Conservation (phyloP, 2,329 filamentous ascomycete species). For the Colletotrichum sojae region DNA sequence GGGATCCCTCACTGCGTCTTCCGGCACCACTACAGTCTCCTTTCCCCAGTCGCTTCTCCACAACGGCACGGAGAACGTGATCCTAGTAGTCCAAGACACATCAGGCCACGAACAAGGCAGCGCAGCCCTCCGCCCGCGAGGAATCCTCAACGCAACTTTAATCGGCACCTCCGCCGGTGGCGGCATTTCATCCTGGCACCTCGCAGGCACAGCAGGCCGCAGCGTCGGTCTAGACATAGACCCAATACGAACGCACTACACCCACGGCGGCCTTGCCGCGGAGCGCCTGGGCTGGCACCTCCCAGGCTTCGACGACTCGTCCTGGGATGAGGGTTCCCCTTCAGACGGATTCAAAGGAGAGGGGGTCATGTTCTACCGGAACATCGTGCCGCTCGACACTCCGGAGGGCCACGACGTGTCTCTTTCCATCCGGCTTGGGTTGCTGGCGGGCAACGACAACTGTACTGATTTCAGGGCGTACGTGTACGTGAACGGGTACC, state of each 20-base stretch:
- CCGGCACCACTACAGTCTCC: no score
- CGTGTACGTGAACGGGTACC: not conserved
- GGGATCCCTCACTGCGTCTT: no score
- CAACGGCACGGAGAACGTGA: not conserved
- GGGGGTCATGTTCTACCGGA: not conserved
- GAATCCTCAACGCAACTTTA: not conserved
- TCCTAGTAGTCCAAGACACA: not conserved
- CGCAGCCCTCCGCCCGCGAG: not conserved
- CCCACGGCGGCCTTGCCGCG: not conserved
- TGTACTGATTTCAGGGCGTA: not conserved
- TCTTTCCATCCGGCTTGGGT: not conserved
- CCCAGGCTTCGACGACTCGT: not conserved
- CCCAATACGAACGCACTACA: not conserved
- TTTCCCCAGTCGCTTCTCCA: no score
- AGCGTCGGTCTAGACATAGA: not conserved
- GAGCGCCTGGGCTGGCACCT: not conserved
- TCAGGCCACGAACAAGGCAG: not conserved
- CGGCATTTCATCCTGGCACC: not conserved
- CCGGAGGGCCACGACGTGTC: not conserved
- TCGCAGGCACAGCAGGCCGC: not conserved
- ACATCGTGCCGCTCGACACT: not conserved
- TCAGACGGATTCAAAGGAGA: not conserved
- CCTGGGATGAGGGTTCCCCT: not conserved
- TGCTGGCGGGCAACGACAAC: not conserved
- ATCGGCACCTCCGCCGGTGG: not conserved